phyloP scores from a whole-genome alignment of 306 rosid species.

The Sicyos edulis region DNA sequence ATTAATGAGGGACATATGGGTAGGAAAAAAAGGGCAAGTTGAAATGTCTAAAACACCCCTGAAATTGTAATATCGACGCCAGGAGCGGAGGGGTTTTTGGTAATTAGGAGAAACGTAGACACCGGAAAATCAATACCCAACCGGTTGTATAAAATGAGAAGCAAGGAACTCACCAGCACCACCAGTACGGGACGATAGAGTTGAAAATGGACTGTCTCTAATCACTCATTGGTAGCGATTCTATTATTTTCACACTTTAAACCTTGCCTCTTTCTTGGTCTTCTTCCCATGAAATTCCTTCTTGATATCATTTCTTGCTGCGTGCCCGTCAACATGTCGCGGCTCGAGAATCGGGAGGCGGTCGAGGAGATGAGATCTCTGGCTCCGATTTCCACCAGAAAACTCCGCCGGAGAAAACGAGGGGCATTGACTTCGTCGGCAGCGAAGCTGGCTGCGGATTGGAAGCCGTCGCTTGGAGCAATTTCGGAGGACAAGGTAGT shows the following conservation, averaged over 20 bases:
- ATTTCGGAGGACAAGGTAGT: slow-evolving; percentile 22
- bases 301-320: slow-evolving; percentile 20
- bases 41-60: background rate
- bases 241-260: background rate
- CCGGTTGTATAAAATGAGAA: slow-evolving; percentile 9
- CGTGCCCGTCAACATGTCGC: slow-evolving; percentile 1
- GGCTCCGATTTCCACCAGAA: background rate
- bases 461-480: slow-evolving; percentile 24
- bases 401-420: slow-evolving; percentile 17
- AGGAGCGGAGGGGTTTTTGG: background rate
- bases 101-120: background rate
- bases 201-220: background rate
- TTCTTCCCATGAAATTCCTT: slow-evolving; percentile 17
- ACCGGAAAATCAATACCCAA: slow-evolving; percentile 16
- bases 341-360: background rate
- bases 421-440: background rate
- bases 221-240: background rate
- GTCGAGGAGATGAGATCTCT: slow-evolving; percentile 11
- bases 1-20: background rate
- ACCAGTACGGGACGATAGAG: background rate
- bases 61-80: background rate
- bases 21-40: background rate
- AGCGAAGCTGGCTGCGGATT: background rate
- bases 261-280: background rate
- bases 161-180: background rate